Percentiles rank a stretch among this genome's conserved stretches.
phyloP scores from a whole-genome alignment of 1,284 basidiomycete genomes.

The Sanguinoderma infundibulare region DNA sequence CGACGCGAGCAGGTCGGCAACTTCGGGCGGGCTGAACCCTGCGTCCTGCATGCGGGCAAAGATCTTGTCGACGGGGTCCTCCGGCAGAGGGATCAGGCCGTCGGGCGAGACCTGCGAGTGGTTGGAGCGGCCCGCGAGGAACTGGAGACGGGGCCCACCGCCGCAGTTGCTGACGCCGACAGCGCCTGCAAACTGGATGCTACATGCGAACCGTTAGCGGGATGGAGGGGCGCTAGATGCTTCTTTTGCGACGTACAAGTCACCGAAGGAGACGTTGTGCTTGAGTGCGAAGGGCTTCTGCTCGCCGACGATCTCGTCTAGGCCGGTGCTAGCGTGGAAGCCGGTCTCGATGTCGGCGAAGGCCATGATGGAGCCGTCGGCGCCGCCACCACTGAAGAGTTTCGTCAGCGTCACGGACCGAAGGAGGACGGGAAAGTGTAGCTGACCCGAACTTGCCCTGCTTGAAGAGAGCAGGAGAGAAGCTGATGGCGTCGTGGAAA shows the following conservation, averaged over 20 bases:
- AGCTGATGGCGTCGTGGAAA: conserved; percentile 28
- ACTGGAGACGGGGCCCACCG: conserved; percentile 33
- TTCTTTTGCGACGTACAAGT: conserved; percentile 28
- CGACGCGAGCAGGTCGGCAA: conserved; percentile 34
- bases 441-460: conserved; percentile 28
- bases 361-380: conserved; percentile 34
- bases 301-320: conserved; percentile 34
- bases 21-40: conserved; percentile 34
- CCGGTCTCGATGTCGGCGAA: conserved; percentile 32
- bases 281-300: conserved; percentile 32
- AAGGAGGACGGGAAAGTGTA: not conserved
- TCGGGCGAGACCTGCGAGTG: conserved; percentile 31
- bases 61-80: conserved; percentile 34
- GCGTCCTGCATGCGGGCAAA: conserved; percentile 33
- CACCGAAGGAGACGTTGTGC: conserved; percentile 35
- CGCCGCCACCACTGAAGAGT: not conserved
- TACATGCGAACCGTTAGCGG: conserved; percentile 6
- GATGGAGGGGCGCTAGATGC: not conserved
- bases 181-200: conserved; percentile 37
- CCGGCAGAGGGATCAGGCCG: conserved; percentile 33
- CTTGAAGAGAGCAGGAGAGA: conserved; percentile 25
- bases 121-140: conserved; percentile 31
- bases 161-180: conserved; percentile 35
- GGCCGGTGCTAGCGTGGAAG: conserved; percentile 33
- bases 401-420: not conserved